Percentiles rank a stretch among this genome's conserved stretches.
Evolutionary conservation across 2,329 filamentous ascomycete genomes (phyloP).

Genomic region (Rhinocladiella mackenziei): DNA sequence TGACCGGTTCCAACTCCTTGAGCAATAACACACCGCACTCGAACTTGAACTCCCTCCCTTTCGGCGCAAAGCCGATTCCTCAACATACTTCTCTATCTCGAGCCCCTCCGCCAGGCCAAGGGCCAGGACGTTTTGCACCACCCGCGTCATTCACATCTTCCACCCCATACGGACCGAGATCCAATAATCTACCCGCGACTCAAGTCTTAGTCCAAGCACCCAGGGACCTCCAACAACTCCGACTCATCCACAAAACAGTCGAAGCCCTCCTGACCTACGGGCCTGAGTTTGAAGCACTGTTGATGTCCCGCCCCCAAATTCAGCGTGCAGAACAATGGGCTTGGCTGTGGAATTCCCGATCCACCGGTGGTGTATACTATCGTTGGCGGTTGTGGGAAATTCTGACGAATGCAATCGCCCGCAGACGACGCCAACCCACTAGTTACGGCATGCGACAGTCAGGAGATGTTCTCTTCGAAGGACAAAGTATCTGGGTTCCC

Average conservation of each 20-base stretch:
- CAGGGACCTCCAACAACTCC: constrained; percentile 70
- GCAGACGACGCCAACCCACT: constrained; percentile 25
- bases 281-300: constrained; percentile 80
- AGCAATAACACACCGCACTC: constrained; percentile 46
- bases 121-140: constrained; percentile 67
- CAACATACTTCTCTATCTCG: constrained; percentile 49
- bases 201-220: constrained; percentile 73
- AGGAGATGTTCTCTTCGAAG: constrained; percentile 64
- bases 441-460: constrained; percentile 23
- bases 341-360: constrained; percentile 86
- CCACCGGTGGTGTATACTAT: constrained; percentile 79
- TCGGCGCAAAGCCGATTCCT: constrained; percentile 68
- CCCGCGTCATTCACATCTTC: constrained; percentile 63
- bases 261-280: constrained; percentile 76
- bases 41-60: constrained; percentile 56
- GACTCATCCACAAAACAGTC: constrained; percentile 81
- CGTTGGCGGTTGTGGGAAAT: constrained; percentile 87
- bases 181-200: constrained; percentile 35
- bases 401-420: constrained; percentile 57
- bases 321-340: constrained; percentile 86
- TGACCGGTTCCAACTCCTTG: constrained; percentile 53
- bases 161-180: constrained; percentile 41
- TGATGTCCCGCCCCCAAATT: constrained; percentile 82
- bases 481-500: constrained; percentile 70
- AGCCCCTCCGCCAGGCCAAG: constrained; percentile 46